phyloP scores from a whole-genome alignment of 2,329 filamentous ascomycete species.

The Fusarium pseudoanthophilum region DNA sequence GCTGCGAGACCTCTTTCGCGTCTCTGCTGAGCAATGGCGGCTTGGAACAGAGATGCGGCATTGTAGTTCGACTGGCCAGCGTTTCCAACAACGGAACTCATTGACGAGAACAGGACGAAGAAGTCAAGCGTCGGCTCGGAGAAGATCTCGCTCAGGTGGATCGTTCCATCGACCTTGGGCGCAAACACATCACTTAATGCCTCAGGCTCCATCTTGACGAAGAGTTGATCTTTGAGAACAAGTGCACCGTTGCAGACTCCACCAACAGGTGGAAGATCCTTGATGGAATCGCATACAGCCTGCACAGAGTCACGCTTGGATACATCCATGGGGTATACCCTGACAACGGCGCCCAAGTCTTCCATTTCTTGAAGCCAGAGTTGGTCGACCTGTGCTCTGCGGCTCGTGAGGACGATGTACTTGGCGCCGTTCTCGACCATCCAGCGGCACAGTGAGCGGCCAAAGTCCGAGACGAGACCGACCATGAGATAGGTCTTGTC shows the following conservation, averaged over 20 bases:
- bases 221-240: slow-evolving; percentile 1
- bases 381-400: neutral
- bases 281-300: neutral
- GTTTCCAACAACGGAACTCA: slow-evolving; percentile 1
- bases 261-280: neutral
- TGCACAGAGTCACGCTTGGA: slow-evolving; percentile 2
- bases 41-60: neutral
- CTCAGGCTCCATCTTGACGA: neutral
- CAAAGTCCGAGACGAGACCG: slow-evolving; percentile 3
- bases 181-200: neutral
- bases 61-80: slow-evolving; percentile 6
- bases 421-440: neutral
- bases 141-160: neutral
- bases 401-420: neutral
- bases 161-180: slow-evolving; percentile 1
- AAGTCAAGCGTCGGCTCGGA: neutral
- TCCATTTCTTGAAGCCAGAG: slow-evolving; percentile 4
- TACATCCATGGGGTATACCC: slow-evolving; percentile 5
- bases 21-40: neutral
- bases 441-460: neutral
- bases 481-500: slow-evolving; percentile 1
- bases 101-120: neutral
- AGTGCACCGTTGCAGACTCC: slow-evolving; percentile 4
- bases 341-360: neutral
- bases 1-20: neutral